These are phyloP conservation scores for Ensete glaucum DNA, from an alignment of 176 grass and related monocot genomes.

Conservation along the genomic window DNA sequence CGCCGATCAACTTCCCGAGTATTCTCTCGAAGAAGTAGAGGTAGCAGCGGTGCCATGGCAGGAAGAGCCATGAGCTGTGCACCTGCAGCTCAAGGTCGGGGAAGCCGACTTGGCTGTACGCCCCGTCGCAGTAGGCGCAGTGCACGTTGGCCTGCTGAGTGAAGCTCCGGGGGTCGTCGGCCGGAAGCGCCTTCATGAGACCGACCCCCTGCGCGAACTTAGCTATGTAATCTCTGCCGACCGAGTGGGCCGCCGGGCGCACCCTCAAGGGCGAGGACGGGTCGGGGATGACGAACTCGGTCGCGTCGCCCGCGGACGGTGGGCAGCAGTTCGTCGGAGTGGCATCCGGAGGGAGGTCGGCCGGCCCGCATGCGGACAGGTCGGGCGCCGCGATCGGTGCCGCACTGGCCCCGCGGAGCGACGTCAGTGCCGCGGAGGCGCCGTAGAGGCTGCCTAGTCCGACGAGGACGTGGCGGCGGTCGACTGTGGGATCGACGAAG, in stretches of 20 bases:
- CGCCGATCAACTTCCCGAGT: conserved; percentile 37
- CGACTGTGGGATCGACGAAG: neutral
- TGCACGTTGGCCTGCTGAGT: conserved; percentile 52
- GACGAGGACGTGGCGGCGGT: conserved; percentile 17
- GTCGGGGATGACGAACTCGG: conserved; percentile 32
- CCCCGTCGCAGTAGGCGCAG: conserved; percentile 60
- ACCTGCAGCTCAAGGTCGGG: conserved; percentile 24
- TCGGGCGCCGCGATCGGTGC: conserved; percentile 24
- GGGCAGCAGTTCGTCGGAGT: conserved; percentile 29
- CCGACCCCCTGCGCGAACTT: conserved; percentile 37
- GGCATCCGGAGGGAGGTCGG: conserved; percentile 3
- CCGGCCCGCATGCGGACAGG: conserved; percentile 1
- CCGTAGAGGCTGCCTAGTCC: conserved; percentile 20
- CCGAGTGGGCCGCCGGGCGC: conserved; percentile 21
- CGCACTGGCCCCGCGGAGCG: neutral
- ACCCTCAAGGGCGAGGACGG: conserved; percentile 21
- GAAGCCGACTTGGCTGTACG: conserved; percentile 28
- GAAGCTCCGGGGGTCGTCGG: conserved; percentile 42
- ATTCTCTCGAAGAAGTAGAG: conserved; percentile 69
- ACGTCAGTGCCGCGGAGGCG: conserved; percentile 4
- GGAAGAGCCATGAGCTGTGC: conserved; percentile 57
- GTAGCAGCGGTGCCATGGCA: conserved; percentile 52
- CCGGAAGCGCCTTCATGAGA: conserved; percentile 34
- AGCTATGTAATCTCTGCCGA: conserved; percentile 30
- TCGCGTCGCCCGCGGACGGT: neutral